Conservation (phyloP, 2,329 filamentous ascomycete species). For the Cytospora piceicola region DNA sequence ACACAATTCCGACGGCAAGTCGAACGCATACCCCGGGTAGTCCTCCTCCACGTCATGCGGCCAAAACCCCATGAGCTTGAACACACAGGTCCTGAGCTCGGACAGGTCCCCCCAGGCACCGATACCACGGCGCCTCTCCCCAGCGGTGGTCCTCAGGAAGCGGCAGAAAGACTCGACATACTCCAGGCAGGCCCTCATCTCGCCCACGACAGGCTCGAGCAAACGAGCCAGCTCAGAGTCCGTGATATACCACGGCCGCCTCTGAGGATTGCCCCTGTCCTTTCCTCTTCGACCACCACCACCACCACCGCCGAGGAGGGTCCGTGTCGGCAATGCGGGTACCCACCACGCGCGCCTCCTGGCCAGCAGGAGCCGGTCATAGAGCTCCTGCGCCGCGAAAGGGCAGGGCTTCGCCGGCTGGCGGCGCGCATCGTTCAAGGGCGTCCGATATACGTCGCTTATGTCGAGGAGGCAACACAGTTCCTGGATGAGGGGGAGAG, state of each 20-base stretch:
- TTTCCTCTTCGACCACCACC: too few relatives aligned
- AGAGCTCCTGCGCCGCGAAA: background rate
- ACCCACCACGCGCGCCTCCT: background rate
- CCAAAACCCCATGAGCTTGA: constrained; percentile 1
- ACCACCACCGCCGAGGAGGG: too few relatives aligned
- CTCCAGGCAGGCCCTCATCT: constrained; percentile 6
- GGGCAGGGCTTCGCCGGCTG: background rate
- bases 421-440: too few relatives aligned
- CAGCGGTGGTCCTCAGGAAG: background rate
- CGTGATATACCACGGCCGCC: background rate
- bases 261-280: background rate
- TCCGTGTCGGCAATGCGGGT: background rate
- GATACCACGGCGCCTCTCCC: background rate
- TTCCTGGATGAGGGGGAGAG: background rate
- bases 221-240: background rate
- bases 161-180: constrained; percentile 1
- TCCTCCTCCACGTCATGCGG: background rate
- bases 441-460: background rate
- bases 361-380: constrained; percentile 7
- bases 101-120: constrained; percentile 2
- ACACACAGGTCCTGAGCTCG: background rate
- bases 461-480: background rate
- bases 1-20: background rate
- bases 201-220: background rate
- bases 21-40: background rate